Conservation (phyloP, 2,329 filamentous ascomycete species). For the Calonectria fujianensis region DNA sequence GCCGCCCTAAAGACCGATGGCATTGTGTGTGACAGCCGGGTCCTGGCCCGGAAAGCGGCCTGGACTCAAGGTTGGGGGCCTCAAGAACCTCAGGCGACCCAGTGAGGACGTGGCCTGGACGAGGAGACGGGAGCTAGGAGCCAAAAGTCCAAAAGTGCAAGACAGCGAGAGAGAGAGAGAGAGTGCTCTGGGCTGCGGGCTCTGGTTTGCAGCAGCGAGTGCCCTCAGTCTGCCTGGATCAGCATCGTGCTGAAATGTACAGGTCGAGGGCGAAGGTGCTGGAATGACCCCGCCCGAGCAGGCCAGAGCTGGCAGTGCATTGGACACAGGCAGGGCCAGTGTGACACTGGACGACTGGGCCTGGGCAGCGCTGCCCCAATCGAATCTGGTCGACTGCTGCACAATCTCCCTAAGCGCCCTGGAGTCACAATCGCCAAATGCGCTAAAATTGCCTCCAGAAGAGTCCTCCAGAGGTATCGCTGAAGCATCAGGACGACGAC, state of each 20-base stretch:
- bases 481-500: conserved; percentile 50
- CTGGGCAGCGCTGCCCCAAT: conserved; percentile 30
- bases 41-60: conserved; percentile 9
- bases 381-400: conserved; percentile 27
- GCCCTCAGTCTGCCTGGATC: conserved; percentile 13
- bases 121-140: neutral
- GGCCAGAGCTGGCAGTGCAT: conserved; percentile 48
- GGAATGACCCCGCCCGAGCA: conserved; percentile 55
- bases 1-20: conserved; percentile 29
- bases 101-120: conserved; percentile 21
- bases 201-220: conserved; percentile 6
- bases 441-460: conserved; percentile 47
- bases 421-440: conserved; percentile 47
- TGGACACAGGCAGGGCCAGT: conserved; percentile 46
- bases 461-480: conserved; percentile 54
- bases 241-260: conserved; percentile 56
- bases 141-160: conserved; percentile 11
- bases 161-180: conserved; percentile 6
- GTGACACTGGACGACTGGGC: conserved; percentile 38
- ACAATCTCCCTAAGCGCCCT: conserved; percentile 51
- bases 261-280: conserved; percentile 54
- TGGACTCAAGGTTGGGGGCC: conserved; percentile 17
- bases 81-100: conserved; percentile 26
- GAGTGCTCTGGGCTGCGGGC: neutral
- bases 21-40: conserved; percentile 18